Conservation (phyloP, 140 eudicot species). For the Cichorium intybus region DNA sequence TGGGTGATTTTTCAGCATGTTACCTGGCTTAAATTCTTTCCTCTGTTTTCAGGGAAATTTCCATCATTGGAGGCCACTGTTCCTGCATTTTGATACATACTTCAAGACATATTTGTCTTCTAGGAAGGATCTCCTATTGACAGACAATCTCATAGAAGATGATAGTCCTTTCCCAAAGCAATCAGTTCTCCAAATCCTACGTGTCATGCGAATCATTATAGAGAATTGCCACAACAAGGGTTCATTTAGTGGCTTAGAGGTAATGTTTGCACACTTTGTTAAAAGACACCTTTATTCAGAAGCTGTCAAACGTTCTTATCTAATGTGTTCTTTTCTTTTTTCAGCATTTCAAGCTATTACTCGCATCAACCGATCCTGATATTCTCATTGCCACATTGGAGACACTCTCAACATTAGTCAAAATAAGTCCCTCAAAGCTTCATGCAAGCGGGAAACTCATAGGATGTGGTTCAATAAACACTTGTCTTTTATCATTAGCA, state of each 20-base stretch:
- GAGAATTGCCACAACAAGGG: conserved; percentile 92
- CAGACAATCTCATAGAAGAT: conserved; percentile 63
- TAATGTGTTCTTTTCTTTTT: conserved; percentile 12
- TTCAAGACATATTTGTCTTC: conserved; percentile 74
- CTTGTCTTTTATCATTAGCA: conserved; percentile 86
- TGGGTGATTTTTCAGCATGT: too few relatives aligned
- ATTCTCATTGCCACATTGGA: conserved; percentile 77
- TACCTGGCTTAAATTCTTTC: too few relatives aligned
- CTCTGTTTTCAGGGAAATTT: conserved; percentile 88
- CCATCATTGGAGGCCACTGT: conserved; percentile 98
- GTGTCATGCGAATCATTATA: conserved; percentile 89
- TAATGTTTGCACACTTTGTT: too few relatives aligned
- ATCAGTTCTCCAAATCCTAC: conserved; percentile 76
- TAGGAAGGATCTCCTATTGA: conserved; percentile 79
- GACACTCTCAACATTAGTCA: conserved; percentile 84
- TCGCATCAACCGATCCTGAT: conserved; percentile 97
- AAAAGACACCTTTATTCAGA: too few relatives aligned
- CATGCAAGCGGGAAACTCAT: conserved; percentile 90
- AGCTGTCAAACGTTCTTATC: too few relatives aligned
- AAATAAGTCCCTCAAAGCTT: conserved; percentile 84
- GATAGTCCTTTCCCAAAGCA: conserved; percentile 72
- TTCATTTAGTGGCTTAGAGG: conserved; percentile 91
- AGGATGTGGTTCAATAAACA: conserved; percentile 79
- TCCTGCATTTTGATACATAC: conserved; percentile 89
- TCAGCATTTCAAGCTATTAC: conserved; percentile 98